Evolutionary conservation across 306 rosid species (phyloP).

Genomic region (Gynostemma pentaphyllum): DNA sequence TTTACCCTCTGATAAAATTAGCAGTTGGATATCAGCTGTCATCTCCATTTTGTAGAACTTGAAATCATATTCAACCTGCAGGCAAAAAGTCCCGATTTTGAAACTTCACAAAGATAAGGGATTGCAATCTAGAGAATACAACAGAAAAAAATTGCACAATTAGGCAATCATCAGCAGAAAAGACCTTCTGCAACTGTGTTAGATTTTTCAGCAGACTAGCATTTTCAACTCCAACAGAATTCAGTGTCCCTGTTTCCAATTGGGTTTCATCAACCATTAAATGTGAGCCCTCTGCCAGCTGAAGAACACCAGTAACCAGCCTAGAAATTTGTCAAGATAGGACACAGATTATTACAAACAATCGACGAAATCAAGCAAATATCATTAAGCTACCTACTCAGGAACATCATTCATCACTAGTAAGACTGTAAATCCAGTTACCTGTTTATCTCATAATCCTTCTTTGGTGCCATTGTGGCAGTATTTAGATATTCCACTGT

Average conservation of each 20-base stretch:
- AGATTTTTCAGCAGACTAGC: constrained; percentile 57
- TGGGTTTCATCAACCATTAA: constrained; percentile 73
- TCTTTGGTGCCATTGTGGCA: constrained; percentile 60
- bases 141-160: neutral
- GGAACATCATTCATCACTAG: neutral
- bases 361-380: neutral
- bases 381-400: neutral
- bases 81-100: neutral
- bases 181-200: constrained; percentile 63
- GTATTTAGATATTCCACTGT: constrained; percentile 71
- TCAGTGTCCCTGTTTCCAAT: constrained; percentile 63
- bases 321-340: constrained; percentile 30
- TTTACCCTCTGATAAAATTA: constrained; percentile 70
- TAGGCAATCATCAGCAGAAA: neutral
- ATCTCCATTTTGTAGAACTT: constrained; percentile 69
- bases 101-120: neutral
- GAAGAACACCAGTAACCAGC: constrained; percentile 67
- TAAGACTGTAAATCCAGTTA: constrained; percentile 14
- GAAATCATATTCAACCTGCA: constrained; percentile 88
- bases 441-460: constrained; percentile 79
- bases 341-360: neutral
- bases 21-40: constrained; percentile 64
- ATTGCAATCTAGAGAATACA: neutral
- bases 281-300: constrained; percentile 86
- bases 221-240: constrained; percentile 70